A percentile compares a stretch with the other conserved stretches of the same genome.
Evolutionary conservation across 306 rosid species (phyloP).

Genomic region (Erythrophleum fordii): DNA sequence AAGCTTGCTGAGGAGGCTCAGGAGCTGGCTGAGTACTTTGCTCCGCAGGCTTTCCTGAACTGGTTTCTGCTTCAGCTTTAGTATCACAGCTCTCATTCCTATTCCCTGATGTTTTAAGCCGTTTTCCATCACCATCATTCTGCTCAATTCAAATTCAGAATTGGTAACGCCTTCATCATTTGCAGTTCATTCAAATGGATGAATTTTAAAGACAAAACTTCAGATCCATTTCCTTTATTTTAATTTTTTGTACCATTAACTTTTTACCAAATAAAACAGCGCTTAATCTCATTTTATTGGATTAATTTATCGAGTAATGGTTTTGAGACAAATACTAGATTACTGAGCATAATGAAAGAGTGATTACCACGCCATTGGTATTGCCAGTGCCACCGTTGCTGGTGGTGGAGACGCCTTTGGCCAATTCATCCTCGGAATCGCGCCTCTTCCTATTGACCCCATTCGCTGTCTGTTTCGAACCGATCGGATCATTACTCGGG

Average conservation of each 20-base stretch:
- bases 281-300: not conserved
- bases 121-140: conserved; percentile 70
- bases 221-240: conserved; percentile 27
- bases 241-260: conserved; percentile 7
- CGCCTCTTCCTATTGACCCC: conserved; percentile 58
- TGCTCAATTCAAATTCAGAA: conserved; percentile 42
- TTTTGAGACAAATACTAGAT: conserved; percentile 3
- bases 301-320: not conserved
- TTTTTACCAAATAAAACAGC: not conserved
- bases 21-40: conserved; percentile 58
- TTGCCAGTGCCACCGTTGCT: conserved; percentile 47
- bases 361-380: conserved; percentile 55
- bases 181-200: not conserved
- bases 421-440: conserved; percentile 63
- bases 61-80: conserved; percentile 66
- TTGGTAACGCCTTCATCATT: not conserved
- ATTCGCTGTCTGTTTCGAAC: conserved; percentile 42
- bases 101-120: conserved; percentile 53
- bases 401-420: conserved; percentile 55
- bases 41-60: conserved; percentile 75
- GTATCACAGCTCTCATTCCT: conserved; percentile 57
- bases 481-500: conserved; percentile 47
- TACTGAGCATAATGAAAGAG: not conserved
- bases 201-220: not conserved
- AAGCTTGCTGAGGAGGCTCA: conserved; percentile 82